Evolutionary conservation across 2,329 filamentous ascomycete genomes (phyloP), one percentile per base, ranked within the genome.

Genomic region (Chaetothyriales sp.): DNA sequence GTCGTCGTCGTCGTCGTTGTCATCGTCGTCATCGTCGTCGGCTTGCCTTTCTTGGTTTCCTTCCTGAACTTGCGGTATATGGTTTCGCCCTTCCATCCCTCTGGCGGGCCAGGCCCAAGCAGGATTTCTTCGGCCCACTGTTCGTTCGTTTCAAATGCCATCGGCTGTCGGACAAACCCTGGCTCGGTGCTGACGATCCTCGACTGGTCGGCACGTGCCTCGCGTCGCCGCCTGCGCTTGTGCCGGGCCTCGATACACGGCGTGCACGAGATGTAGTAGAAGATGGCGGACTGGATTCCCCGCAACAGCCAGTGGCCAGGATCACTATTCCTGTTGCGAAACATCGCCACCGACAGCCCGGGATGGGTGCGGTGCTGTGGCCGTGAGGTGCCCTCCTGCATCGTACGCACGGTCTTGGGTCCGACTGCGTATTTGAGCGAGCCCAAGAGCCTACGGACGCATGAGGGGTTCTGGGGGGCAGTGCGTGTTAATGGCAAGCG

Each of bases 101-200:
- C 60, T 10, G 82, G 82, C 37, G 85, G 76, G 2, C 79, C 81
- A 1, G 89, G 89, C 0, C 89, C 89, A 69, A 89, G 77, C 56
- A 74, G 75, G 58, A 95, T 94, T 67, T 95, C 89, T 64, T 92
- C 85, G 29, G 77, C 73, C 89, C 89, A 95, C 69, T 86, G 87
- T 10, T 84, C 83, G 62, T 95, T 95, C 25, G 88, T 94, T 62
- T 82, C 83, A 61, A 88, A 92, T 1, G 88, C 86, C 5, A 66
- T 67, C 1, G 85, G 89, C 62, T 95, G 89, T 48, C 81, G 76
- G 66, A 94, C 92, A 9, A 81, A 68, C 43, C 78, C 80, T 0
- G 86, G 86, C 64, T 89, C 80, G 58, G 88, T 80, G 52, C 66
- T 67, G n/a, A 72, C 57, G 29, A 70, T 57, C 51, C 76, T 77